A percentile compares a stretch with the other conserved stretches of the same genome.
phyloP scores from a whole-genome alignment of 345 rosid species.

The Eucalyptus dawsonii region DNA sequence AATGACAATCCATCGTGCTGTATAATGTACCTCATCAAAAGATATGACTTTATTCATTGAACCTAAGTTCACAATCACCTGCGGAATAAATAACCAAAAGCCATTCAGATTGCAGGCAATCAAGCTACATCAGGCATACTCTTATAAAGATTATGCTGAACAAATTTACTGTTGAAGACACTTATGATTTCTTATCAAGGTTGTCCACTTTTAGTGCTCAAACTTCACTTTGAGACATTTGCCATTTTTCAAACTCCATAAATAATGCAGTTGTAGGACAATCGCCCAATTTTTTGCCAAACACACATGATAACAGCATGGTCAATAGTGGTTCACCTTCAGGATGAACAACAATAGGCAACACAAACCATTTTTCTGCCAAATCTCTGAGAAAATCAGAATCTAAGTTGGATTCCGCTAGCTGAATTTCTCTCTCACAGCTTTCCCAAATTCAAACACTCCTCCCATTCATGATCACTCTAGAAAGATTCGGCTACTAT shows the following conservation, averaged over 20 bases:
- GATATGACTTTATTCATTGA: conserved; percentile 64
- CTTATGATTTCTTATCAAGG: neutral
- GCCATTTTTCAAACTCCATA: neutral
- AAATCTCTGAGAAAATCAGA: neutral
- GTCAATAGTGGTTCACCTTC: neutral
- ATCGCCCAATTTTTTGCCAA: neutral
- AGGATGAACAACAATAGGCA: neutral
- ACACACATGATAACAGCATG: neutral
- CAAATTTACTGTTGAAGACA: neutral
- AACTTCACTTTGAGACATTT: neutral
- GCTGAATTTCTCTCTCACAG: neutral
- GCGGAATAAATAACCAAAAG: conserved; percentile 1
- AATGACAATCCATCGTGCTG: neutral
- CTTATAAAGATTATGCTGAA: neutral
- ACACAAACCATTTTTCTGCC: neutral
- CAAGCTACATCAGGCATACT: neutral
- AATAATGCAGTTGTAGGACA: neutral
- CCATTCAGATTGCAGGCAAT: neutral
- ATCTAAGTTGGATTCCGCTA: neutral
- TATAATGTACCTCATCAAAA: conserved; percentile 59
- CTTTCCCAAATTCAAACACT: neutral
- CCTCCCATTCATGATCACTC: neutral
- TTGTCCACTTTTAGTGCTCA: neutral
- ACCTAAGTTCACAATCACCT: conserved; percentile 75
- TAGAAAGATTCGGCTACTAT: neutral